Evolutionary conservation across 2,329 filamentous ascomycete species (phyloP).

Genomic region (Paecilomyces fulvus): DNA sequence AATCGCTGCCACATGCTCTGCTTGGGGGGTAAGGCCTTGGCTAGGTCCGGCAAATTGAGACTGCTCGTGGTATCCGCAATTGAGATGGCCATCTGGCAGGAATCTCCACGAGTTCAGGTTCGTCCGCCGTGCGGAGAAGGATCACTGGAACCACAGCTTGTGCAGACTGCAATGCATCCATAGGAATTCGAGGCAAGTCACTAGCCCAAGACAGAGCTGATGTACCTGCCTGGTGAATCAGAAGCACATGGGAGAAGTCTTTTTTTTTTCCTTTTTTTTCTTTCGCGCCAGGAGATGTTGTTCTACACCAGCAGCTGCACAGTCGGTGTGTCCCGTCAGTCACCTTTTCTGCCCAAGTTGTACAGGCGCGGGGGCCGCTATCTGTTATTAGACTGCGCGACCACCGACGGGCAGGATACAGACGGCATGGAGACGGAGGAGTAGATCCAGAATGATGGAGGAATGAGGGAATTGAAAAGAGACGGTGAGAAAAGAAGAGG

Average conservation of each 20-base stretch:
- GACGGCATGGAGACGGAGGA: not conserved
- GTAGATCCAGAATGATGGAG: not conserved
- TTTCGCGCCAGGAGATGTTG: not conserved
- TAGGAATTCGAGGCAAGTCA: not conserved
- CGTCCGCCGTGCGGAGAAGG: not conserved
- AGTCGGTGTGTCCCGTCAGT: not conserved
- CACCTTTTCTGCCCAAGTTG: not conserved
- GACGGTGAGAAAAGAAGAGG: not conserved
- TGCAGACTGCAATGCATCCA: not conserved
- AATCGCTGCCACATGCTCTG: conserved; percentile 41
- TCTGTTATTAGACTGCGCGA: not conserved
- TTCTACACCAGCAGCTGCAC: not conserved
- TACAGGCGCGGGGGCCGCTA: not conserved
- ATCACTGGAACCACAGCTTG: not conserved
- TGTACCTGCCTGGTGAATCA: not conserved
- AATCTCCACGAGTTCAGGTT: conserved; percentile 12
- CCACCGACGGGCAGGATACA: not conserved
- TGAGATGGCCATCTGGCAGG: conserved; percentile 34
- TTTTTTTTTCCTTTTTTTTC: not conserved
- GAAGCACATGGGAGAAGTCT: not conserved
- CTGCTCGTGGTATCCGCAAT: conserved; percentile 31
- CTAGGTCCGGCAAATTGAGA: conserved; percentile 25
- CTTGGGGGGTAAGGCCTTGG: conserved; percentile 23
- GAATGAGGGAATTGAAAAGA: not conserved
- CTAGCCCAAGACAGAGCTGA: not conserved